phyloP scores from a whole-genome alignment of 2,329 filamentous ascomycete species.

The Fusarium stilboides region DNA sequence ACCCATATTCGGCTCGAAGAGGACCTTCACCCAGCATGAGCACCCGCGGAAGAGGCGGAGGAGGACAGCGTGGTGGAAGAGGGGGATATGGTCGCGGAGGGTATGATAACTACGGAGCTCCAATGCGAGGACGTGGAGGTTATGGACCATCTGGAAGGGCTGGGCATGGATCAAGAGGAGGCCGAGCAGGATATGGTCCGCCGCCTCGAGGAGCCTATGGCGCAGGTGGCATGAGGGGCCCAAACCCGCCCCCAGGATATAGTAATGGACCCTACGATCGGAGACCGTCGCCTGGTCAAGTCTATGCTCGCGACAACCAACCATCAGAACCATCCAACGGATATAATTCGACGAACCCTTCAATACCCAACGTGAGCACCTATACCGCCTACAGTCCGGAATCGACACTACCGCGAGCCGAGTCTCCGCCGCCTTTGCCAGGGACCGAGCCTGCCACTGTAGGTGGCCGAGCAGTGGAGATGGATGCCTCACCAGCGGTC shows the following conservation, averaged over 20 bases:
- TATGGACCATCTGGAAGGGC: slow-evolving; percentile 61
- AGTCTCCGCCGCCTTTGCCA: slow-evolving; percentile 75
- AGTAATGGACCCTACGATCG: slow-evolving; percentile 58
- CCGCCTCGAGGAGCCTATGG: slow-evolving; percentile 54
- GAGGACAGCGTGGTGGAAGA: slow-evolving; percentile 62
- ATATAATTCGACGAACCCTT: slow-evolving; percentile 53
- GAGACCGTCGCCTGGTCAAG: slow-evolving; percentile 56
- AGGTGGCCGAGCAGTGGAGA: slow-evolving; percentile 80
- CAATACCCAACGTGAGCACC: slow-evolving; percentile 53
- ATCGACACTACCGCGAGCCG: slow-evolving; percentile 70
- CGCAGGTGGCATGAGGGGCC: slow-evolving; percentile 49
- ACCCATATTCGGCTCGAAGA: slow-evolving; percentile 64
- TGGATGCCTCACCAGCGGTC: slow-evolving; percentile 76
- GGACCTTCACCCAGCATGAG: slow-evolving; percentile 65
- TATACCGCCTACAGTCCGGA: slow-evolving; percentile 64
- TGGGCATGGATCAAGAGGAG: slow-evolving; percentile 60
- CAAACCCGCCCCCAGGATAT: slow-evolving; percentile 62
- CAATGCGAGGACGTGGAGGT: slow-evolving; percentile 59
- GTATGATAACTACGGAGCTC: slow-evolving; percentile 63
- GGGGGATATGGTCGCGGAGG: slow-evolving; percentile 68
- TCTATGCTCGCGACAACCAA: slow-evolving; percentile 59
- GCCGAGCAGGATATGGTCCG: slow-evolving; percentile 54
- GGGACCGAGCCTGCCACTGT: slow-evolving; percentile 58
- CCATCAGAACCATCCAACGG: slow-evolving; percentile 54
- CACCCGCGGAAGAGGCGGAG: slow-evolving; percentile 66